Evolutionary conservation across 257 asterid genomes (phyloP), one percentile per base, ranked within the genome.

Genomic region (Echites panduratus): DNA sequence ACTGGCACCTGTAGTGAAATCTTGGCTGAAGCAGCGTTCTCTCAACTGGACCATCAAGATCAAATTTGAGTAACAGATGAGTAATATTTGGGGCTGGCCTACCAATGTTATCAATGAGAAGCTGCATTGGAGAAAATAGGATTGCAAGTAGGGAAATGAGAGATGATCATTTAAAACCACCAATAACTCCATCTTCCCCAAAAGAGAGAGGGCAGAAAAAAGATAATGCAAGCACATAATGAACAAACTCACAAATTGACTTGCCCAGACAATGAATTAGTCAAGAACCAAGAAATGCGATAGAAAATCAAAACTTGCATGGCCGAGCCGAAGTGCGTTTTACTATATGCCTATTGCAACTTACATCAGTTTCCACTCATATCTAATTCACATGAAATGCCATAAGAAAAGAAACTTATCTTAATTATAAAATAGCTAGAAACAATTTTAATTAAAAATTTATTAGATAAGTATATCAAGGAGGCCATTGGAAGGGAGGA

Each of bases 1-100:
- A 54, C 69, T 27, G 75, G 26, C 73, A 93, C 99, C 99, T 92
- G 91, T 90, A 95, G 72, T 95, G 93, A 80, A 84, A 88, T 85
- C 89, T 92, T 70, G 98, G 99, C 84, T 90, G 94, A 78, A 95
- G 98, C 79, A 83, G 32, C 29, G 97, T 88, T 84, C 92, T 83
- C 84, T 95, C 99, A 63, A 90, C 82, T 58, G 93, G 92, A 73
- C 86, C 81, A 80, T 89, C 88, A 70, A 95, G 83, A 66, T 95
- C 95, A 87, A 92, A 95, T 82, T 88, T 90, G 79, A 95, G 98
- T 70, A 95, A 85, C 57, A 95, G 85, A 79, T 95, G 99, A 11
- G 96, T 71, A 73, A 95, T 82, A 83, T 92, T 92, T 1, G 98
- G 98, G 45, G 96, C 95, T 43, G 98, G 94, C 82, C 95, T 84